Evolutionary conservation across 352 stramenopile species (phyloP).

Genomic region (Phytophthora vignae): DNA sequence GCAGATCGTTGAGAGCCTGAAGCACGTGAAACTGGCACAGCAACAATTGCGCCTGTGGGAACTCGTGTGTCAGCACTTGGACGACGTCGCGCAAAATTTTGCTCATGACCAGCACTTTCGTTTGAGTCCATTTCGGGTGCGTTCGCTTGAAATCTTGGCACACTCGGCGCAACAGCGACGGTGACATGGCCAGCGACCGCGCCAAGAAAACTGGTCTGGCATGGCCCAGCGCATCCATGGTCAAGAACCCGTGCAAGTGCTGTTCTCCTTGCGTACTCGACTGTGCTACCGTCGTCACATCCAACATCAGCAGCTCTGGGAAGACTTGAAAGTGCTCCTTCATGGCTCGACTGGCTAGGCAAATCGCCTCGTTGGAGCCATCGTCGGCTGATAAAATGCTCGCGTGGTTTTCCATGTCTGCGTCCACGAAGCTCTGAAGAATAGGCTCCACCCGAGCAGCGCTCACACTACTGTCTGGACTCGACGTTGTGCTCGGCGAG

Average conservation of each 20-base stretch:
- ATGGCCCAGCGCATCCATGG: conserved; percentile 77
- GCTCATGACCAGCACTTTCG: conserved; percentile 76
- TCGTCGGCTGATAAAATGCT: conserved; percentile 77
- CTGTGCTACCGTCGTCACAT: conserved; percentile 33
- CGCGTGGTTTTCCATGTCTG: conserved; percentile 77
- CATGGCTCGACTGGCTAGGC: conserved; percentile 75
- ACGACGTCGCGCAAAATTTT: conserved; percentile 63
- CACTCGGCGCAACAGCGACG: conserved; percentile 61
- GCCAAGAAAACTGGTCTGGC: conserved; percentile 69
- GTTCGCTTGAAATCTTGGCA: conserved; percentile 82
- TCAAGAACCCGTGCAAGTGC: conserved; percentile 68
- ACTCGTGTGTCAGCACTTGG: conserved; percentile 63
- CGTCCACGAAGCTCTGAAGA: conserved; percentile 75
- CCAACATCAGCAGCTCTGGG: conserved; percentile 63
- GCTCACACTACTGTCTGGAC: not conserved
- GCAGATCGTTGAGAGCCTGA: conserved; percentile 63
- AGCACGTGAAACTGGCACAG: conserved; percentile 80
- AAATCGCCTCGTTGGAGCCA: conserved; percentile 78
- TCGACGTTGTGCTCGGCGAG: not conserved
- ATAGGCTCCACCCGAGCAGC: conserved; percentile 55
- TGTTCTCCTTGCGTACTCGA: conserved; percentile 20
- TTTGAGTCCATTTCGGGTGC: conserved; percentile 64
- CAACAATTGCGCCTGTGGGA: conserved; percentile 61
- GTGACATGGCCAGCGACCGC: conserved; percentile 58
- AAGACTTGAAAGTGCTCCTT: conserved; percentile 78